Conservation (phyloP, 768 basidiomycete genomes). For the Neoboletus brunneissimus region DNA sequence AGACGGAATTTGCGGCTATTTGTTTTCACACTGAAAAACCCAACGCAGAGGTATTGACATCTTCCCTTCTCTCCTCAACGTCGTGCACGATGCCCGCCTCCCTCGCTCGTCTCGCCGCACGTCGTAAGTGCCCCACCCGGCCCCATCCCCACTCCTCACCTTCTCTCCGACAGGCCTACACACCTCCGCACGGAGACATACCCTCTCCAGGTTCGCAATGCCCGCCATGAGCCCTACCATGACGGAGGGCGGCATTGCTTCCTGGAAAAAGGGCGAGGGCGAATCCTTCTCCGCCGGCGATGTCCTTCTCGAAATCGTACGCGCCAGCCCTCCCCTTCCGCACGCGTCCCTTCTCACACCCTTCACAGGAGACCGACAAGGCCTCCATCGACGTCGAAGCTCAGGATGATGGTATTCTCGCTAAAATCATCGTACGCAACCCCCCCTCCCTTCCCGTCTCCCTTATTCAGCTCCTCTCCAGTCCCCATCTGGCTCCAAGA, state of each 20-base stretch:
- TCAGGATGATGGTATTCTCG: constrained; percentile 94
- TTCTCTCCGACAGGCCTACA: constrained; percentile 60
- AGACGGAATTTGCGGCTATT: constrained; percentile 29
- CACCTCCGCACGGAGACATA: constrained; percentile 72
- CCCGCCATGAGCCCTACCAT: constrained; percentile 99
- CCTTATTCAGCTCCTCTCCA: constrained; percentile 30
- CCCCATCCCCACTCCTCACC: not conserved
- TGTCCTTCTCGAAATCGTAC: constrained; percentile 92
- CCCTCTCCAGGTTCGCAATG: constrained; percentile 88
- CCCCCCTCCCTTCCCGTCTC: not conserved
- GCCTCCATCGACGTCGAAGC: constrained; percentile 99
- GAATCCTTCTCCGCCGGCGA: constrained; percentile 87
- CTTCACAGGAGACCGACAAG: constrained; percentile 94
- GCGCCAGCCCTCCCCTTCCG: constrained; percentile 24
- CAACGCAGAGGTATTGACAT: constrained; percentile 16
- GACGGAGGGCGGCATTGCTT: constrained; percentile 98
- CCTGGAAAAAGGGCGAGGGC: constrained; percentile 97
- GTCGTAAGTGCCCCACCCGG: constrained; percentile 48
- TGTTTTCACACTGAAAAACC: constrained; percentile 23
- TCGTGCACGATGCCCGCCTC: constrained; percentile 52
- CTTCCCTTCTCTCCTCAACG: constrained; percentile 10
- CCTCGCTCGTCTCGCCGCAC: constrained; percentile 61
- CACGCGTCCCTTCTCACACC: constrained; percentile 6
- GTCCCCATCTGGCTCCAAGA: constrained; percentile 84
- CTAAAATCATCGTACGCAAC: constrained; percentile 87